Evolutionary conservation across 164 flowering plant genomes (phyloP), one percentile per base, ranked within the genome.

Genomic region (Macadamia tetraphylla): DNA sequence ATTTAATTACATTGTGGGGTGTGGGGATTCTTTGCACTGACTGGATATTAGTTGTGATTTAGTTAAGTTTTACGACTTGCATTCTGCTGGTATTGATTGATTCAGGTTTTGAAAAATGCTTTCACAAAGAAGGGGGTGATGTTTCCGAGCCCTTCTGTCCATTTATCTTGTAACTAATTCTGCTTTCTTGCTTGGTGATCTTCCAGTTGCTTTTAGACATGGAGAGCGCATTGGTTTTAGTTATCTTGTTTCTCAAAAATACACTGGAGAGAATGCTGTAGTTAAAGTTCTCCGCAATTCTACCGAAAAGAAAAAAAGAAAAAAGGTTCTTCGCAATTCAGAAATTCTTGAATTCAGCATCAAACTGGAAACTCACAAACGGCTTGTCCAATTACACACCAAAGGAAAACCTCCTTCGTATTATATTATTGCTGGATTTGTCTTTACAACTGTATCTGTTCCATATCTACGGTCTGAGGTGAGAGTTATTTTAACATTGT

Each of bases 191-290:
- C 61, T 64, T 71, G 62, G 52, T 73, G 70, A 18, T 62, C 71
- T 75, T 79, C 68, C 86, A 94, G 99, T 94, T 72, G 90, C 97
- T 61, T 94, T 92, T 65, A 83, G 99, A 79, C 97, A 92, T 78
- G 98, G 97, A 35, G 98, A 94, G 81, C 97, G 99, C 23, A 94
- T 94, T 62, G 97, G 95, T 44, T 92, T 92, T 79, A 92, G 97
- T 72, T 94, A 94, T 75, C 97, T 94, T 67, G 84, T 94, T 61
- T 90, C 99, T 42, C 96, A 92, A 70, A 94, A 94, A 72, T 92
- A 91, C 76, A 83, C 98, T 49, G 98, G 96, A 64, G 98, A 92
- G 42, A 72, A 40, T 73, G 90, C 98, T 23, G 68, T 32, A 29
- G 76, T 92, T 49, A 85, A 82, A 79, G 93, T 92, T 70, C 88